These are phyloP conservation scores for Ustilago esculenta DNA, from an alignment of 1,284 basidiomycete genomes.

Conservation along the genomic window DNA sequence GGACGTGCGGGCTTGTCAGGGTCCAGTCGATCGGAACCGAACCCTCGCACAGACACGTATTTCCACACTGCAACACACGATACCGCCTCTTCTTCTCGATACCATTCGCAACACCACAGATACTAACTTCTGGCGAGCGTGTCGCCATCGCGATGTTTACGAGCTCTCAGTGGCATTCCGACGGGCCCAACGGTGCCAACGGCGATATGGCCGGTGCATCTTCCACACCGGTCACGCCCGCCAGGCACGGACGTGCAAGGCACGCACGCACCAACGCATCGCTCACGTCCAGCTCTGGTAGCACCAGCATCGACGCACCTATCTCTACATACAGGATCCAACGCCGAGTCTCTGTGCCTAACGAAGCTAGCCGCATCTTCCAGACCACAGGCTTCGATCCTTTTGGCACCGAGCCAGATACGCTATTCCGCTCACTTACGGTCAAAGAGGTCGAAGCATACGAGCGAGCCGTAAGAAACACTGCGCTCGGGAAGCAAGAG, in stretches of 20 bases:
- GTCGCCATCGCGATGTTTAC: constrained; percentile 12
- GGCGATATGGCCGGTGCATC: background rate
- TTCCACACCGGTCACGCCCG: constrained; percentile 5
- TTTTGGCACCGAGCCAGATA: constrained; percentile 45
- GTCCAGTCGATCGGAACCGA: constrained; percentile 34
- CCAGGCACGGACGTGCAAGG: constrained; percentile 24
- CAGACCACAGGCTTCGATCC: constrained; percentile 42
- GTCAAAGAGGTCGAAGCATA: constrained; percentile 51
- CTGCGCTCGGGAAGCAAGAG: constrained; percentile 42
- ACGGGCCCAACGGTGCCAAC: background rate
- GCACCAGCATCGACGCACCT: constrained; percentile 5
- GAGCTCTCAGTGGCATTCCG: constrained; percentile 1
- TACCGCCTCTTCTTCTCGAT: constrained; percentile 4
- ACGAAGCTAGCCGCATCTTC: constrained; percentile 33
- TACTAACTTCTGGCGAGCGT: background rate
- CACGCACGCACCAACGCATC: constrained; percentile 46
- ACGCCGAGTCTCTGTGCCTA: constrained; percentile 12
- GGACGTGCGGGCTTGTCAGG: too few relatives aligned
- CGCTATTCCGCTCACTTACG: constrained; percentile 33
- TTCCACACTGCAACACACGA: constrained; percentile 3
- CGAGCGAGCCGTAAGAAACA: constrained; percentile 21
- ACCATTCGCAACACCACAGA: background rate
- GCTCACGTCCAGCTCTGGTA: constrained; percentile 31
- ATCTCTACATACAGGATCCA: constrained; percentile 3
- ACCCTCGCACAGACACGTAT: constrained; percentile 25